Evolutionary conservation across 202 grass and related monocot genomes (phyloP).

Genomic region (Panicum hallii): DNA sequence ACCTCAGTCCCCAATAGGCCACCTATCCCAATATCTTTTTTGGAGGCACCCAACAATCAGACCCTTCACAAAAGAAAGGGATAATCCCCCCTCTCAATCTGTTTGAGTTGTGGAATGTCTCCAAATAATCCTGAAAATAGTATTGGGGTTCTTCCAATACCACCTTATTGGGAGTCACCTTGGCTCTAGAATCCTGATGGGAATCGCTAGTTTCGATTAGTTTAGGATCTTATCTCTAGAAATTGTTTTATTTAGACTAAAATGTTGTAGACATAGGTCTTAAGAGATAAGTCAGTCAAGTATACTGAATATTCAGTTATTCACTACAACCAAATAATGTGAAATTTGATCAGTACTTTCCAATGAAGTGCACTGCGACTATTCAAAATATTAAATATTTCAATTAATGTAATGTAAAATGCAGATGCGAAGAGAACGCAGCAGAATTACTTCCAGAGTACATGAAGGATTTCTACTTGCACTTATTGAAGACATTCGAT

Average conservation of each 20-base stretch:
- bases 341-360: neutral
- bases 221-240: neutral
- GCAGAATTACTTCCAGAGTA: slow-evolving; percentile 35
- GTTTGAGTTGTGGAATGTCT: too few relatives aligned
- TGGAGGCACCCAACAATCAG: too few relatives aligned
- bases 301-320: neutral
- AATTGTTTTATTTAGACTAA: neutral
- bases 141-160: neutral
- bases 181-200: neutral
- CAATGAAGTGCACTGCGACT: too few relatives aligned
- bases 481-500: slow-evolving; percentile 25
- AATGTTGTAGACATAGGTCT: neutral
- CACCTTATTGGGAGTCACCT: neutral
- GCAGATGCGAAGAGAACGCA: slow-evolving; percentile 11
- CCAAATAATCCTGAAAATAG: neutral
- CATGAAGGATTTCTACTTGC: slow-evolving; percentile 39
- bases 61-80: too few relatives aligned
- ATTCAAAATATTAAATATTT: neutral
- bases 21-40: too few relatives aligned
- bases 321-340: neutral
- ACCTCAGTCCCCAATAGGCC: too few relatives aligned
- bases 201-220: too few relatives aligned
- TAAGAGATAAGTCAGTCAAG: neutral
- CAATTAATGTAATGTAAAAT: slow-evolving; percentile 2
- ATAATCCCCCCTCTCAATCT: too few relatives aligned